Evolutionary conservation across 257 asterid genomes (phyloP).

Genomic region (Penstemon davidsonii): DNA sequence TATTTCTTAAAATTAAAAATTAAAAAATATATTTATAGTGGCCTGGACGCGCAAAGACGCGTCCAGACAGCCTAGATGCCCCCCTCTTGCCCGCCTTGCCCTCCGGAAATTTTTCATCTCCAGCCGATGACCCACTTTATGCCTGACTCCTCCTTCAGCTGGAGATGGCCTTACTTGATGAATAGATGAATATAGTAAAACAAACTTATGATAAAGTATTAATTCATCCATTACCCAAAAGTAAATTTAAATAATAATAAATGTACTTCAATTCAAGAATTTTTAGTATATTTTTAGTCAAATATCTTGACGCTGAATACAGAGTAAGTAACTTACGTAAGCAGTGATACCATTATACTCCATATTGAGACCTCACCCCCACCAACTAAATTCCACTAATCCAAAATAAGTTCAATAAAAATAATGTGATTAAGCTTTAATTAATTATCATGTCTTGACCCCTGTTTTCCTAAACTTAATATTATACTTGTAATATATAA

Average conservation of each 20-base stretch:
- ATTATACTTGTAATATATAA: neutral
- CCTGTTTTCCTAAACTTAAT: neutral
- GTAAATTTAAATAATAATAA: neutral
- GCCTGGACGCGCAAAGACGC: too few species aligned
- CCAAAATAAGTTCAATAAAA: neutral
- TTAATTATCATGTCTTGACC: slow-evolving; percentile 15
- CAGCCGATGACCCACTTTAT: too few species aligned
- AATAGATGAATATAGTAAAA: neutral
- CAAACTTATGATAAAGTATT: neutral
- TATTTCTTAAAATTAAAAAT: too few species aligned
- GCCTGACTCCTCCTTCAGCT: too few species aligned
- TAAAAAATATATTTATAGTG: too few species aligned
- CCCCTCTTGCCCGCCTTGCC: too few species aligned
- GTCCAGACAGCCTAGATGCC: too few species aligned
- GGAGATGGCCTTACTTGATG: too few species aligned
- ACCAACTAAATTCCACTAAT: slow-evolving; percentile 12
- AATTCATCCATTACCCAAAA: neutral
- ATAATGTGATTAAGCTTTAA: neutral
- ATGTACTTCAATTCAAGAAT: slow-evolving; percentile 1
- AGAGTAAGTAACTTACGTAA: slow-evolving; percentile 14
- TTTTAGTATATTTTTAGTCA: neutral
- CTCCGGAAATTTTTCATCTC: too few species aligned
- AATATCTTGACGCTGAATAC: neutral
- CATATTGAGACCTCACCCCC: slow-evolving; percentile 26
- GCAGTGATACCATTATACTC: slow-evolving; percentile 31